A percentile compares a stretch with the other conserved stretches of the same genome.
Evolutionary conservation across 768 basidiomycete genomes (phyloP).

Genomic region (Filobasidium wieringae): DNA sequence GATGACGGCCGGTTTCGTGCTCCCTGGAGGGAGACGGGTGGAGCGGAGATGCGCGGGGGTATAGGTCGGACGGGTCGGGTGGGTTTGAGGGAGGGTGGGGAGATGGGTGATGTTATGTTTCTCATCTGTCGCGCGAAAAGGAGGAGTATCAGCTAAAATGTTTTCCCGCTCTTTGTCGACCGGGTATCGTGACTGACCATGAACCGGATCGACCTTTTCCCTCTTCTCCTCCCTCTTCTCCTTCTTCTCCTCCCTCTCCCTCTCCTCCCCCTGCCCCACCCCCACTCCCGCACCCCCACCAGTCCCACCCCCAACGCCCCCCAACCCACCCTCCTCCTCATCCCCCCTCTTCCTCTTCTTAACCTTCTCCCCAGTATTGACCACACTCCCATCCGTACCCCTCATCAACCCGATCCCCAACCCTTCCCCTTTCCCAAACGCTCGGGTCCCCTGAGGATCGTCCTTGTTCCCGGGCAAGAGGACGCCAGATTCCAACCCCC

Average conservation of each 20-base stretch:
- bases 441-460: conserved; percentile 39
- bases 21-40: conserved; percentile 70
- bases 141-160: conserved; percentile 10
- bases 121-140: conserved; percentile 6
- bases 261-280: not conserved
- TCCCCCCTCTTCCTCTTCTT: conserved; percentile 31
- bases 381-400: conserved; percentile 7
- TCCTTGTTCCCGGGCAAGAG: conserved; percentile 54
- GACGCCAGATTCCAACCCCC: conserved; percentile 77
- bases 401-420: conserved; percentile 9
- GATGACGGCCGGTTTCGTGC: conserved; percentile 37
- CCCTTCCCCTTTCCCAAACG: conserved; percentile 10
- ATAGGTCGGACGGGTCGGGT: conserved; percentile 29
- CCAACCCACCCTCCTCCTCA: conserved; percentile 19
- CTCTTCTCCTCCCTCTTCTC: conserved; percentile 11
- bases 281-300: no score
- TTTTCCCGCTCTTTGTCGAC: conserved; percentile 18
- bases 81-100: conserved; percentile 16
- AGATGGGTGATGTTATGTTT: conserved; percentile 31
- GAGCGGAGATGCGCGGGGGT: conserved; percentile 69
- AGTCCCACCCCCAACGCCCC: no score
- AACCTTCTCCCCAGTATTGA: conserved; percentile 34
- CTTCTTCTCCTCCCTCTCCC: not conserved
- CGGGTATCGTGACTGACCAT: conserved; percentile 8
- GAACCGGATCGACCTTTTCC: conserved; percentile 22